Percentiles rank a stretch among this genome's conserved stretches.
Conservation (phyloP, 441 rosid species). For the Corymbia citriodora region DNA sequence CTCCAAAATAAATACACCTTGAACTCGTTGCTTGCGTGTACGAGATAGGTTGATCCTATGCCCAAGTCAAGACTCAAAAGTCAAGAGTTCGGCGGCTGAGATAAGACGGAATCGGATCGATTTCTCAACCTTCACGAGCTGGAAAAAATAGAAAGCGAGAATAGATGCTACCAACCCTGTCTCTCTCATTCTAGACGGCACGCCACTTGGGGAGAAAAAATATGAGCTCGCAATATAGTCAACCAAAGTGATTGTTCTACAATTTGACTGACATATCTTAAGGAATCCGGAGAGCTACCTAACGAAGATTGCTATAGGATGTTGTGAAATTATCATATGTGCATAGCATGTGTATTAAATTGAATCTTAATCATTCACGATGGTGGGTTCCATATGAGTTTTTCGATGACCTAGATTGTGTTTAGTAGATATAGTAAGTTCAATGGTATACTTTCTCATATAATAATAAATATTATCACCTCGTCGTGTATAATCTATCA, state of each 20-base stretch:
- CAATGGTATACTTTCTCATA: neutral
- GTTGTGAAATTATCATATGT: neutral
- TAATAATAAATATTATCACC: neutral
- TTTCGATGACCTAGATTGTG: neutral
- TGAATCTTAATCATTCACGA: neutral
- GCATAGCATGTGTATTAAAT: neutral
- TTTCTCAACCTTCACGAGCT: neutral
- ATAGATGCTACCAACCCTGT: neutral
- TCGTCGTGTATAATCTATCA: neutral
- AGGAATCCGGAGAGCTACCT: neutral
- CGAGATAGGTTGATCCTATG: neutral
- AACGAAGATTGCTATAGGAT: neutral
- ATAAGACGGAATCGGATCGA: neutral
- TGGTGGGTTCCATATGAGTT: neutral
- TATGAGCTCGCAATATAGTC: neutral
- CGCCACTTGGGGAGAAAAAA: neutral
- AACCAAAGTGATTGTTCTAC: neutral
- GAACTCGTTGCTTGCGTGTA: neutral
- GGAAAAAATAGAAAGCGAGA: neutral
- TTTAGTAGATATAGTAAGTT: neutral
- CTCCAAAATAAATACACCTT: neutral
- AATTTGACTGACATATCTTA: neutral
- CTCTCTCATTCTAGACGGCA: neutral
- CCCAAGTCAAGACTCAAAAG: neutral
- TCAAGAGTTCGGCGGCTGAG: neutral